Percentiles rank a stretch among this genome's conserved stretches.
phyloP scores from a whole-genome alignment of 2,329 filamentous ascomycete species.

The Ophiocordyceps camponoti-floridani region DNA sequence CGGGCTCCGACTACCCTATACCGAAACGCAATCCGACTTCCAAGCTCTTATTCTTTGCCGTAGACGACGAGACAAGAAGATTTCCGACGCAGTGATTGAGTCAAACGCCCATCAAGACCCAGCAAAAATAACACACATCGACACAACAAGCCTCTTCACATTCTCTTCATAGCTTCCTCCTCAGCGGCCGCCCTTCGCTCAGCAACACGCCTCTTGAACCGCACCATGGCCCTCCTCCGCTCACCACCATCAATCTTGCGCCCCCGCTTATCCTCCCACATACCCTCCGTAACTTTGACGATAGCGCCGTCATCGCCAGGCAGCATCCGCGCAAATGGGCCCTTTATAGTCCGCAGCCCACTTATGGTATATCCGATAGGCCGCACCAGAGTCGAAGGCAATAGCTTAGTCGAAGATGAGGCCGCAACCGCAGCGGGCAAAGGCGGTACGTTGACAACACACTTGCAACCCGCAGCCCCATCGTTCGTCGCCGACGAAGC shows the following conservation, averaged over 20 bases:
- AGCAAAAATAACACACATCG: too few relatives aligned
- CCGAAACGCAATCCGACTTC: background rate
- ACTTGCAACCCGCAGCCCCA: constrained; percentile 17
- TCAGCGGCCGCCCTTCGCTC: constrained; percentile 55
- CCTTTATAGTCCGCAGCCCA: constrained; percentile 51
- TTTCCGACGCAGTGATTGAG: background rate
- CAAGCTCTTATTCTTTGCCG: too few relatives aligned
- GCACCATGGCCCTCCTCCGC: constrained; percentile 67
- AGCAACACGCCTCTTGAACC: constrained; percentile 67
- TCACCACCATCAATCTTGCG: constrained; percentile 95
- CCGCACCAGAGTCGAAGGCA: constrained; percentile 8
- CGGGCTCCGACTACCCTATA: background rate
- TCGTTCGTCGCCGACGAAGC: constrained; percentile 15
- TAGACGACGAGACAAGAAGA: too few relatives aligned
- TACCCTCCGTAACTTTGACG: constrained; percentile 60
- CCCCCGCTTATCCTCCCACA: constrained; percentile 81
- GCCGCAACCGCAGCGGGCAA: constrained; percentile 17
- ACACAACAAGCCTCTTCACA: background rate
- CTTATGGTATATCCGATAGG: constrained; percentile 41
- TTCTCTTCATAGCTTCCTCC: constrained; percentile 15
- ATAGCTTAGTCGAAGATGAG: background rate
- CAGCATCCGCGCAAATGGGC: constrained; percentile 54
- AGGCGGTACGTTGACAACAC: constrained; percentile 36
- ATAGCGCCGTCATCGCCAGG: constrained; percentile 46
- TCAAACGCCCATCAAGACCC: background rate